These are phyloP conservation scores for Saccharomycopsis selenospora DNA, from an alignment of 805 yeast species.

Conservation along the genomic window DNA sequence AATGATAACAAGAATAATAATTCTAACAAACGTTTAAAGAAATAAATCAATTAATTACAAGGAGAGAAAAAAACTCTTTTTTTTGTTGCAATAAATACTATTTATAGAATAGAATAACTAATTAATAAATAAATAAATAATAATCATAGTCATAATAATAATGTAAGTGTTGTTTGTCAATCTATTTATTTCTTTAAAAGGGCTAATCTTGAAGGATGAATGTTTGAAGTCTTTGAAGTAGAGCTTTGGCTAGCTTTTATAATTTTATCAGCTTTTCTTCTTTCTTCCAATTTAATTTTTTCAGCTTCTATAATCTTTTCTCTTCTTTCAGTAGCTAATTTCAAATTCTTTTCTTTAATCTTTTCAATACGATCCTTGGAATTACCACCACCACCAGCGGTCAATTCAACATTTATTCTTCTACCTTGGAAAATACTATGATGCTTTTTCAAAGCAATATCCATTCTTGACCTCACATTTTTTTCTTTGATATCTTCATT, in stretches of 20 bases:
- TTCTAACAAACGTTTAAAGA: background rate
- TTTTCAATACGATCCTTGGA: constrained; percentile 60
- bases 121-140: no score
- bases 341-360: constrained; percentile 71
- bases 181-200: constrained; percentile 6
- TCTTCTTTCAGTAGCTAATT: constrained; percentile 61
- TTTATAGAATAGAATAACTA: no score
- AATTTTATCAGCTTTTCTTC: constrained; percentile 1
- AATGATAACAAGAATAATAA: no score
- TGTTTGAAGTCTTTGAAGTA: background rate
- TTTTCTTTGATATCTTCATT: constrained; percentile 36
- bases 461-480: constrained; percentile 44
- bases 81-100: no score
- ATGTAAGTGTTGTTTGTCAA: background rate
- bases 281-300: constrained; percentile 27
- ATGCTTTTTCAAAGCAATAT: constrained; percentile 76
- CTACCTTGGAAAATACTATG: constrained; percentile 62
- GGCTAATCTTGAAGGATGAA: constrained; percentile 22
- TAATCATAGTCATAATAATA: no score
- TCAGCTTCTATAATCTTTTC: constrained; percentile 46
- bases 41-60: no score
- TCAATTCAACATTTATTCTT: constrained; percentile 88
- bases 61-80: no score
- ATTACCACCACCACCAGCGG: constrained; percentile 98
- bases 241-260: background rate